Evolutionary conservation across 306 rosid genomes (phyloP).

Genomic region (Lotus japonicus): DNA sequence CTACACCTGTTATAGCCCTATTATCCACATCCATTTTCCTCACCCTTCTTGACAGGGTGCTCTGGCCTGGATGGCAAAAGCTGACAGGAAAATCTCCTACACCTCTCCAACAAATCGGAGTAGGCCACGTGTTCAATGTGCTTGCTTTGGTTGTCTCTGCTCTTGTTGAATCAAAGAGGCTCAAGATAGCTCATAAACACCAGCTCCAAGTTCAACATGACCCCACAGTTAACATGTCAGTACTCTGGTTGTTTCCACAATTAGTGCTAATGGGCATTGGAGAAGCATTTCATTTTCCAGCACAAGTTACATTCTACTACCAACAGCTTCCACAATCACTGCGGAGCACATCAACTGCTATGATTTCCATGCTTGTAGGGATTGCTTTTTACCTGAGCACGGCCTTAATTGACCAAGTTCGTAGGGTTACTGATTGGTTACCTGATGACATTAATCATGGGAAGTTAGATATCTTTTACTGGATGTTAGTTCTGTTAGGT

Average conservation of each 20-base stretch:
- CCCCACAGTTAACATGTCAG: not conserved
- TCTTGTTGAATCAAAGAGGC: slow-evolving; percentile 62
- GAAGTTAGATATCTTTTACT: slow-evolving; percentile 44
- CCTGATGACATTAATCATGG: slow-evolving; percentile 52
- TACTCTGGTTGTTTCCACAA: slow-evolving; percentile 58
- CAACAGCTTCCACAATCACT: slow-evolving; percentile 55
- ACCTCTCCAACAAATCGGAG: slow-evolving; percentile 47
- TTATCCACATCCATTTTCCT: slow-evolving; percentile 39
- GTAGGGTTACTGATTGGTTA: slow-evolving; percentile 44
- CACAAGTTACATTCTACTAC: slow-evolving; percentile 55
- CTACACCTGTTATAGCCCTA: slow-evolving; percentile 23
- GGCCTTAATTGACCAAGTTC: slow-evolving; percentile 29
- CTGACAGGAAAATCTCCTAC: slow-evolving; percentile 20
- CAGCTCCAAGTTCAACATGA: too few relatives aligned
- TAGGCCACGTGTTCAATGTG: slow-evolving; percentile 44
- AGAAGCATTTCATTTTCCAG: slow-evolving; percentile 68
- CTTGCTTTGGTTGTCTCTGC: slow-evolving; percentile 41
- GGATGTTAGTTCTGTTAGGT: slow-evolving; percentile 45
- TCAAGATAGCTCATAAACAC: slow-evolving; percentile 19
- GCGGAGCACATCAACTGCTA: slow-evolving; percentile 48
- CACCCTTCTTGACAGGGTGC: slow-evolving; percentile 33
- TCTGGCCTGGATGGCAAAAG: slow-evolving; percentile 39
- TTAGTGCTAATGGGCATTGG: slow-evolving; percentile 49
- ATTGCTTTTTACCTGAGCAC: slow-evolving; percentile 45
- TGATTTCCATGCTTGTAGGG: slow-evolving; percentile 42